Evolutionary conservation across 75 land plant species (phyloP), one percentile per base, ranked within the genome.

Genomic region (Adiantum capillusveneris): DNA sequence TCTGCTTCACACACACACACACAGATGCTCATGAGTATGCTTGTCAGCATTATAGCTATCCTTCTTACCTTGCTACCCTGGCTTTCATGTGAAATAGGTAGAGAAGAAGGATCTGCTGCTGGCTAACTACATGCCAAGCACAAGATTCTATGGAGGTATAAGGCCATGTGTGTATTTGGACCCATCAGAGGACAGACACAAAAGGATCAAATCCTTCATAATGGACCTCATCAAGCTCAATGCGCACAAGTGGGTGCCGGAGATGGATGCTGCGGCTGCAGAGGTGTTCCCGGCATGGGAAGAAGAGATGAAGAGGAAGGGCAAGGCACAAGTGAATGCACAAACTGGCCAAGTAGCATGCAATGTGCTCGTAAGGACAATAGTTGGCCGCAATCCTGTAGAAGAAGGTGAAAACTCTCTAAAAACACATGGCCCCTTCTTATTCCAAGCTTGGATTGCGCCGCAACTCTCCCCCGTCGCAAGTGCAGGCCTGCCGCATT

Each of bases 141-240:
- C 20, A 0, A 22, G 16, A 7, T 73, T 20, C 51, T 59, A 52
- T 0, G 70, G 73, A 16, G 73, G 73, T 0, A 34, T 53, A 48
- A 24, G 65, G 34, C 29, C 28, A 6, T 41, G 44, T 34, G 1
- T 56, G 0, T 68, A 67, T 30, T 44, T 73, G 14, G 76, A 73
- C 30, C 58, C 76, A 6, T 25, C 59, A 5, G 76, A 73, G 6
- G 72, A 56, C 16, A 46, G 59, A n/a, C 75, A 72, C 49, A 12
- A 39, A 31, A 30, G 44, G 57, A 25, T 69, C 12, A 73, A 73
- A 56, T 19, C 25, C 6, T 39, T 50, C 20, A 16, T 20, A 13
- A n/a, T 54, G 18, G 57, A 45, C 17, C 6, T 31, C 12, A 11
- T 55, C n/a, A 54, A 7, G 25, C n/a, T 25, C 30, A 13, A 28